Percentiles rank a stretch among this genome's conserved stretches.
Conservation (phyloP, 805 yeast species). For the Naumovozyma baii region DNA sequence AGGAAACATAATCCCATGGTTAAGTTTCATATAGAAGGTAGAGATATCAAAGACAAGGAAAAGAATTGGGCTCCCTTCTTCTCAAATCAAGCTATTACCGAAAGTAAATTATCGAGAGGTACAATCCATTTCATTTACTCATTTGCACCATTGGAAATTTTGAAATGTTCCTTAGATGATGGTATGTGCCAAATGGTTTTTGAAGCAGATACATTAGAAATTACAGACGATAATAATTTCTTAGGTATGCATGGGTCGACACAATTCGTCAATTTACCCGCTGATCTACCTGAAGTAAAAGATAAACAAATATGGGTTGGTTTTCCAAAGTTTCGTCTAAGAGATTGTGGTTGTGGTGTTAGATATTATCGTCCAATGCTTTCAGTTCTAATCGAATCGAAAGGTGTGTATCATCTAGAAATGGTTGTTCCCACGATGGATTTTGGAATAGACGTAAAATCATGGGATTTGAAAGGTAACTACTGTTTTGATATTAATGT, state of each 20-base stretch:
- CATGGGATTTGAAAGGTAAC: constrained; percentile 8
- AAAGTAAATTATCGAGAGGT: constrained; percentile 13
- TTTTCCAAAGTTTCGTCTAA: constrained; percentile 7
- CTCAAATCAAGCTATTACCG: neutral
- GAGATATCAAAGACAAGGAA: constrained; percentile 4
- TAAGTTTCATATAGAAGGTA: constrained; percentile 3
- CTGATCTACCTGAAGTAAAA: constrained; percentile 4
- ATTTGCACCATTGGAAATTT: constrained; percentile 9
- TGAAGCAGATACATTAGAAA: constrained; percentile 6
- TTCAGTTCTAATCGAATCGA: constrained; percentile 6
- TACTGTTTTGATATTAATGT: constrained; percentile 7
- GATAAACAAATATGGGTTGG: constrained; percentile 11
- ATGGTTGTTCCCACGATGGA: constrained; percentile 6
- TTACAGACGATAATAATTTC: constrained; percentile 3
- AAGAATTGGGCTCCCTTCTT: constrained; percentile 13
- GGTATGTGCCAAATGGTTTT: constrained; percentile 11
- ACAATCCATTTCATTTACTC: constrained; percentile 9
- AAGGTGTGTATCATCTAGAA: constrained; percentile 10
- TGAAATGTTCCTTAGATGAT: constrained; percentile 11
- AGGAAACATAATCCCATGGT: constrained; percentile 4
- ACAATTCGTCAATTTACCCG: constrained; percentile 9
- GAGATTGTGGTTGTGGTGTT: constrained; percentile 8
- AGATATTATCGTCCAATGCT: constrained; percentile 9
- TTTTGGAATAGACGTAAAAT: constrained; percentile 6
- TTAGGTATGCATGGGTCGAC: constrained; percentile 10